Conservation (phyloP, 345 rosid genomes). For the Hibiscus tridactylites region DNA sequence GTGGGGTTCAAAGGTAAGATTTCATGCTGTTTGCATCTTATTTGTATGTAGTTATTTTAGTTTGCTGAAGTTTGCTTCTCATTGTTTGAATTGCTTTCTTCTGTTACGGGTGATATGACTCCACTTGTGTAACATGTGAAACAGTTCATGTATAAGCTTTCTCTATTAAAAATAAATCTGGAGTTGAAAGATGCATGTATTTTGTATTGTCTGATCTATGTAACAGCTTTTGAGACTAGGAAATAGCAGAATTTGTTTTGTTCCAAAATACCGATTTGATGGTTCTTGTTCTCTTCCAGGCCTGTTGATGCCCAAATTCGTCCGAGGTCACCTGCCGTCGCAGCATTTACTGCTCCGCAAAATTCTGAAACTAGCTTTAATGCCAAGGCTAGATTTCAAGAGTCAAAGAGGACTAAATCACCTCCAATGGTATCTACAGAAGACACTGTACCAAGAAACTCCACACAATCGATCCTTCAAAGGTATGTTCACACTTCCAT, state of each 20-base stretch:
- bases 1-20: constrained; percentile 22
- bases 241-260: not conserved
- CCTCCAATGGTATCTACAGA: constrained; percentile 31
- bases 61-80: not conserved
- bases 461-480: constrained; percentile 18
- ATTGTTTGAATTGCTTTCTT: not conserved
- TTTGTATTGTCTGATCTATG: not conserved
- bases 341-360: constrained; percentile 51
- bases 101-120: not conserved
- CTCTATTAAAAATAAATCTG: not conserved
- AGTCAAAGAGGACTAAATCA: constrained; percentile 44
- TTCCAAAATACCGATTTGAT: not conserved
- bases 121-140: not conserved
- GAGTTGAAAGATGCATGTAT: not conserved
- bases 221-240: not conserved
- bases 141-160: not conserved
- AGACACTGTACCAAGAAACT: constrained; percentile 25
- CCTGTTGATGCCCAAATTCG: constrained; percentile 29
- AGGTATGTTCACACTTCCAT: constrained; percentile 24
- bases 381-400: constrained; percentile 50
- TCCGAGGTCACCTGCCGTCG: constrained; percentile 30
- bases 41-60: not conserved
- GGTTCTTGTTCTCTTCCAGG: constrained; percentile 32
- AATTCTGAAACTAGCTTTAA: constrained; percentile 44
- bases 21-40: not conserved